Conservation (phyloP, 768 basidiomycete genomes). For the Imleria badia region DNA sequence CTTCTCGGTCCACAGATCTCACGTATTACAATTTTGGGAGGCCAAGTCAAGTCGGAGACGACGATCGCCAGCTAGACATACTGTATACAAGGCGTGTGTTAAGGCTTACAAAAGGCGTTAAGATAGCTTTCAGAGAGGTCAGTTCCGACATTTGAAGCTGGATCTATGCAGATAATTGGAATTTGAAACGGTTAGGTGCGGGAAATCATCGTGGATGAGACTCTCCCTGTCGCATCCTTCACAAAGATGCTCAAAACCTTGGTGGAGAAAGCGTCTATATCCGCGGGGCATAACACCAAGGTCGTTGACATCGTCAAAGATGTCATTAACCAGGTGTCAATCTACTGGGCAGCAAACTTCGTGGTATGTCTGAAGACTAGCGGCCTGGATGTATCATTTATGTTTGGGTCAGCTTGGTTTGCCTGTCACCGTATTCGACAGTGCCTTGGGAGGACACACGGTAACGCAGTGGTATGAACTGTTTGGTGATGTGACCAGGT, state of each 20-base stretch:
- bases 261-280: slow-evolving; percentile 14
- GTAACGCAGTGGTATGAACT: slow-evolving; percentile 47
- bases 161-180: not conserved
- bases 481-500: slow-evolving; percentile 46
- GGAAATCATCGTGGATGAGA: slow-evolving; percentile 15
- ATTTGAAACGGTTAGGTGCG: slow-evolving; percentile 6
- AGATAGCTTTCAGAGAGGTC: slow-evolving; percentile 10
- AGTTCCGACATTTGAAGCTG: not conserved
- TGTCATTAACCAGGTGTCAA: slow-evolving; percentile 61
- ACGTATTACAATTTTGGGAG: slow-evolving; percentile 60
- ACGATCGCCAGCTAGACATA: not conserved
- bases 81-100: slow-evolving; percentile 19
- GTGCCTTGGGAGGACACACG: slow-evolving; percentile 40
- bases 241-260: slow-evolving; percentile 3
- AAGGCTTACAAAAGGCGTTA: slow-evolving; percentile 14
- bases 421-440: slow-evolving; percentile 32
- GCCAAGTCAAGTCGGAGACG: slow-evolving; percentile 32
- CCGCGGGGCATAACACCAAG: slow-evolving; percentile 1
- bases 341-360: slow-evolving; percentile 58
- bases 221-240: slow-evolving; percentile 9
- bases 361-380: slow-evolving; percentile 42
- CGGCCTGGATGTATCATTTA: not conserved
- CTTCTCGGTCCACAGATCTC: slow-evolving; percentile 30
- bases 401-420: slow-evolving; percentile 27
- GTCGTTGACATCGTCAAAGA: slow-evolving; percentile 64